Evolutionary conservation across 2,329 filamentous ascomycete species (phyloP).

Genomic region (Epichloe scottii): DNA sequence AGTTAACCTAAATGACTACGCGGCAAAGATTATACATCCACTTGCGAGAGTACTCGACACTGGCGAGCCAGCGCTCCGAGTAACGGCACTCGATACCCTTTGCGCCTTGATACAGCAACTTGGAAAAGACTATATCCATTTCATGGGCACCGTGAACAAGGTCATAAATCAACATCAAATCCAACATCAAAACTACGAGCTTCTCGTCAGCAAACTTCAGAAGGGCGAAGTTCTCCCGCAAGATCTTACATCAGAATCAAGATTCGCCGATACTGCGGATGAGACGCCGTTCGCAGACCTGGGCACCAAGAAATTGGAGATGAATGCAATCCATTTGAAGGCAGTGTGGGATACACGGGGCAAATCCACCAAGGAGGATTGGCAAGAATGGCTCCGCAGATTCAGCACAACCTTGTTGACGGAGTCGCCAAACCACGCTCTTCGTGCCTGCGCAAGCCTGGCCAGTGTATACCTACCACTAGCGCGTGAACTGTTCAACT

Average conservation of each 20-base stretch:
- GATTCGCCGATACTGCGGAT: slow-evolving; percentile 65
- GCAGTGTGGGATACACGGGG: slow-evolving; percentile 94
- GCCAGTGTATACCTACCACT: slow-evolving; percentile 86
- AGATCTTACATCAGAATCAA: slow-evolving; percentile 76
- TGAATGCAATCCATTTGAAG: slow-evolving; percentile 95
- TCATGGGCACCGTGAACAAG: slow-evolving; percentile 88
- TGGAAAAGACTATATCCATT: slow-evolving; percentile 89
- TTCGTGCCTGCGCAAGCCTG: slow-evolving; percentile 83
- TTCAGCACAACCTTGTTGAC: slow-evolving; percentile 92
- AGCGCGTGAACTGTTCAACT: slow-evolving; percentile 92
- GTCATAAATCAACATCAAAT: slow-evolving; percentile 68
- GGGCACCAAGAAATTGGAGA: slow-evolving; percentile 83
- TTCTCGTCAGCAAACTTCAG: slow-evolving; percentile 82
- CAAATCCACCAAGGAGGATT: slow-evolving; percentile 96
- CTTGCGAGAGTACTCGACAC: slow-evolving; percentile 69
- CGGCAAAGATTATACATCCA: slow-evolving; percentile 91
- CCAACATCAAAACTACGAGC: slow-evolving; percentile 80
- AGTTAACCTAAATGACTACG: slow-evolving; percentile 94
- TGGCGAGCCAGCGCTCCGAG: slow-evolving; percentile 59
- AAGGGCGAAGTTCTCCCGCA: slow-evolving; percentile 93
- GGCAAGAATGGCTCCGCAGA: slow-evolving; percentile 96
- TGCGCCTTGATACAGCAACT: slow-evolving; percentile 94
- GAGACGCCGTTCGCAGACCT: slow-evolving; percentile 76
- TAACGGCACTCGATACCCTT: slow-evolving; percentile 81
- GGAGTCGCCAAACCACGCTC: slow-evolving; percentile 89